Conservation (phyloP, 495 filamentous ascomycete genomes). For the Annulohypoxylon moriforme region DNA sequence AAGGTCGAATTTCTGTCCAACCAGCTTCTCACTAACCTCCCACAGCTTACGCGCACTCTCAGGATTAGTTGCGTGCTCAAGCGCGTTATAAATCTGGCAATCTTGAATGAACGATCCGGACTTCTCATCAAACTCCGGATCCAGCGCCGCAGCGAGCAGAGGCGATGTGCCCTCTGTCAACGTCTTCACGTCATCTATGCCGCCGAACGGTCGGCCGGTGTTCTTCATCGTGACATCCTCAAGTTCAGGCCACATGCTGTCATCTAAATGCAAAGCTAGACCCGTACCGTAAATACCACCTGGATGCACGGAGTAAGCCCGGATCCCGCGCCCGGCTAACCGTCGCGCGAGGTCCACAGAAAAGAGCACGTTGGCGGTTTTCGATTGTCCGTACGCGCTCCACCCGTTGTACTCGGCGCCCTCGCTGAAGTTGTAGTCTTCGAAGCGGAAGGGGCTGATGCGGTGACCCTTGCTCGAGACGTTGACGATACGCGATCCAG, state of each 20-base stretch:
- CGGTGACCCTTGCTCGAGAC: constrained; percentile 57
- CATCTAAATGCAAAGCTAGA: constrained; percentile 37
- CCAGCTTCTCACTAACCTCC: constrained; percentile 55
- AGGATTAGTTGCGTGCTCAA: constrained; percentile 50
- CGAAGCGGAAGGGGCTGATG: constrained; percentile 56
- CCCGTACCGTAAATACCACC: constrained; percentile 52
- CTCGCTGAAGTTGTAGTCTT: constrained; percentile 62
- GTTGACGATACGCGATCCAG: constrained; percentile 52
- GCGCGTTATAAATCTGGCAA: constrained; percentile 44
- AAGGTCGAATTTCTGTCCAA: constrained; percentile 50
- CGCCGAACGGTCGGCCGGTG: constrained; percentile 35
- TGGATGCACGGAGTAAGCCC: constrained; percentile 56
- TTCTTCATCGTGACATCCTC: constrained; percentile 47
- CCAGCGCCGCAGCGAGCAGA: constrained; percentile 39
- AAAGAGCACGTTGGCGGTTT: constrained; percentile 71
- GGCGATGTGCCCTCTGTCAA: constrained; percentile 20
- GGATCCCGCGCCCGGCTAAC: constrained; percentile 45
- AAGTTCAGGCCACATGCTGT: constrained; percentile 32
- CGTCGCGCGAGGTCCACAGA: constrained; percentile 59
- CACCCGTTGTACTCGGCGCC: constrained; percentile 55
- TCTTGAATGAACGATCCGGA: constrained; percentile 50
- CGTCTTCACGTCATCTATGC: constrained; percentile 4
- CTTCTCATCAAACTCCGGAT: constrained; percentile 33
- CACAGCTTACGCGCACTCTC: constrained; percentile 55
- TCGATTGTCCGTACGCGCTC: constrained; percentile 66